Evolutionary conservation across 306 rosid species (phyloP).

Genomic region (Abrus precatorius): DNA sequence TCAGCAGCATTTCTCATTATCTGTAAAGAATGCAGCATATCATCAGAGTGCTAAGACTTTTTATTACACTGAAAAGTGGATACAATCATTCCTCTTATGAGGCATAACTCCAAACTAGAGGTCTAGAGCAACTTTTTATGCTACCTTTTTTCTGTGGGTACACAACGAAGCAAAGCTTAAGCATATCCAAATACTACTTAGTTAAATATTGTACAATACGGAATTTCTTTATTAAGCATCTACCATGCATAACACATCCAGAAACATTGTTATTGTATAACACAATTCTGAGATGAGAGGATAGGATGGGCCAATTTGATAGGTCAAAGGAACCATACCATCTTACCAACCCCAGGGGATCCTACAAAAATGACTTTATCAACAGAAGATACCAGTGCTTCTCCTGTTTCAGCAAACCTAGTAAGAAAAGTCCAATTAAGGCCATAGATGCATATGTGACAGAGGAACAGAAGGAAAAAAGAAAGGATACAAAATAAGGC

Average conservation of each 20-base stretch:
- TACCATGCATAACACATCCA: constrained; percentile 25
- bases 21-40: constrained; percentile 59
- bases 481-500: constrained; percentile 39
- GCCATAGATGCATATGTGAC: constrained; percentile 42
- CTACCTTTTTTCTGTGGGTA: neutral
- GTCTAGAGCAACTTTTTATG: constrained; percentile 23
- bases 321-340: constrained; percentile 70
- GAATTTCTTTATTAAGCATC: constrained; percentile 34
- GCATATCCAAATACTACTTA: constrained; percentile 37
- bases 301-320: constrained; percentile 32
- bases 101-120: constrained; percentile 24
- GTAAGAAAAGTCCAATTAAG: constrained; percentile 46
- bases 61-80: constrained; percentile 34
- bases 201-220: constrained; percentile 22
- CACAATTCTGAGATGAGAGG: constrained; percentile 28
- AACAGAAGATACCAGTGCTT: constrained; percentile 90
- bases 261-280: constrained; percentile 15
- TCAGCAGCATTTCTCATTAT: constrained; percentile 94
- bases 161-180: constrained; percentile 8
- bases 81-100: constrained; percentile 3
- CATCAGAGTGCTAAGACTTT: constrained; percentile 31
- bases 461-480: constrained; percentile 21
- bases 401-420: constrained; percentile 98
- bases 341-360: constrained; percentile 96
- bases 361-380: constrained; percentile 97